phyloP scores from a whole-genome alignment of 2,329 filamentous ascomycete genomes.

The Knufia petricola region DNA sequence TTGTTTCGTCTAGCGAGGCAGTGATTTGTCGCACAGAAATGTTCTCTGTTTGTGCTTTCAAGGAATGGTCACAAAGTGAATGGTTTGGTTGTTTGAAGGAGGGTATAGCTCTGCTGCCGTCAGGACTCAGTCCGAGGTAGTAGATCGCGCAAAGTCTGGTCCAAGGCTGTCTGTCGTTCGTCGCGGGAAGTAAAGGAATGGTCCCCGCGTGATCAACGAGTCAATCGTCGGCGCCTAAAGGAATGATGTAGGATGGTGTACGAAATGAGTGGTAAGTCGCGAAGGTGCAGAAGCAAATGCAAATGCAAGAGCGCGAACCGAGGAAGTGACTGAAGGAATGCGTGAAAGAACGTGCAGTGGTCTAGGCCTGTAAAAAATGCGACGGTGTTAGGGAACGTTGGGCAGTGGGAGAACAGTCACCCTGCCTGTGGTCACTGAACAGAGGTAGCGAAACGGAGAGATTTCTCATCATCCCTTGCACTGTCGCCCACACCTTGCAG shows the following conservation, averaged over 20 bases:
- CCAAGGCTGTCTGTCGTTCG: neutral
- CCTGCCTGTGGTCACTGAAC: neutral
- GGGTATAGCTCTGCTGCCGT: neutral
- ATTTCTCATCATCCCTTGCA: neutral
- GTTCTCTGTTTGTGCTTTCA: neutral
- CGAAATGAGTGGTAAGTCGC: neutral
- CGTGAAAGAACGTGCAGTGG: too few species aligned
- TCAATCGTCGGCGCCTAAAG: slow-evolving; percentile 3
- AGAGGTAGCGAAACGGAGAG: neutral
- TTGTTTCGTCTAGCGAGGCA: neutral
- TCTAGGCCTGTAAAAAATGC: neutral
- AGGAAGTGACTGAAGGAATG: neutral
- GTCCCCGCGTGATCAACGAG: slow-evolving; percentile 3
- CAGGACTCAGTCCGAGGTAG: slow-evolving; percentile 6
- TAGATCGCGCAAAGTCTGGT: slow-evolving; percentile 1
- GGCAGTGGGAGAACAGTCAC: neutral
- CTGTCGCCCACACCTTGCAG: neutral
- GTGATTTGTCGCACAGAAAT: neutral
- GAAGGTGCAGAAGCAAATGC: too few species aligned
- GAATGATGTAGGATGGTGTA: too few species aligned
- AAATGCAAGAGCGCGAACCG: neutral
- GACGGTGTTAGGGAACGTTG: neutral
- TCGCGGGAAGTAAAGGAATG: slow-evolving; percentile 1
- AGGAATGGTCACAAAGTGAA: slow-evolving; percentile 2
- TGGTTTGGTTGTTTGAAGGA: neutral